These are phyloP conservation scores for Salvia miltiorrhiza DNA, from an alignment of 257 asterid species.

Conservation along the genomic window DNA sequence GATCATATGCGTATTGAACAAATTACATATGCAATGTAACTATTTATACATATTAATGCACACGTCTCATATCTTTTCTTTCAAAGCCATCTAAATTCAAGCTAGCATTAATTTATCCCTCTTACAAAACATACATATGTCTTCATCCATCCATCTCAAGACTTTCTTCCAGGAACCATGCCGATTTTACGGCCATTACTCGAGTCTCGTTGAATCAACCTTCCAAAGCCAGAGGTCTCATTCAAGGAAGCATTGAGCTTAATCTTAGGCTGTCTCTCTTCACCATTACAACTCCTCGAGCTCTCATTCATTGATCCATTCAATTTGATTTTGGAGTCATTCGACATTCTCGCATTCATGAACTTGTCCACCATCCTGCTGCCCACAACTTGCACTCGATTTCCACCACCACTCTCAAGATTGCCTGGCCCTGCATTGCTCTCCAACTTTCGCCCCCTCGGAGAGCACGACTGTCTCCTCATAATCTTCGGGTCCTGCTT, in stretches of 20 bases:
- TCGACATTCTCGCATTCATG: slow-evolving; percentile 54
- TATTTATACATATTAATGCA: neutral
- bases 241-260: slow-evolving; percentile 42
- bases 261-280: slow-evolving; percentile 29
- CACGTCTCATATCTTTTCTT: too few relatives aligned
- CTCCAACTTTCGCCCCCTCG: slow-evolving; percentile 51
- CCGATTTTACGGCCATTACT: slow-evolving; percentile 25
- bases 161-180: slow-evolving; percentile 26
- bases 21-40: too few relatives aligned
- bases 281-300: slow-evolving; percentile 26
- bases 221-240: slow-evolving; percentile 59
- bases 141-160: slow-evolving; percentile 10
- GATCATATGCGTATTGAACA: too few relatives aligned
- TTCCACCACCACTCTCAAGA: slow-evolving; percentile 22
- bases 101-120: too few relatives aligned
- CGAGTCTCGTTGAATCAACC: slow-evolving; percentile 33
- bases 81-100: too few relatives aligned
- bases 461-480: slow-evolving; percentile 60
- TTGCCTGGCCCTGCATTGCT: slow-evolving; percentile 4
- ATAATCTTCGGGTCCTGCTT: slow-evolving; percentile 24
- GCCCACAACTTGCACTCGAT: slow-evolving; percentile 50
- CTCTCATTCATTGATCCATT: slow-evolving; percentile 41
- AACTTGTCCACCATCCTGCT: slow-evolving; percentile 78
- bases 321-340: slow-evolving; percentile 27
- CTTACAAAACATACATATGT: too few relatives aligned